A percentile compares a stretch with the other conserved stretches of the same genome.
These are phyloP conservation scores for Carex myosuroides DNA, from an alignment of 176 grass and related monocot genomes.

Conservation along the genomic window DNA sequence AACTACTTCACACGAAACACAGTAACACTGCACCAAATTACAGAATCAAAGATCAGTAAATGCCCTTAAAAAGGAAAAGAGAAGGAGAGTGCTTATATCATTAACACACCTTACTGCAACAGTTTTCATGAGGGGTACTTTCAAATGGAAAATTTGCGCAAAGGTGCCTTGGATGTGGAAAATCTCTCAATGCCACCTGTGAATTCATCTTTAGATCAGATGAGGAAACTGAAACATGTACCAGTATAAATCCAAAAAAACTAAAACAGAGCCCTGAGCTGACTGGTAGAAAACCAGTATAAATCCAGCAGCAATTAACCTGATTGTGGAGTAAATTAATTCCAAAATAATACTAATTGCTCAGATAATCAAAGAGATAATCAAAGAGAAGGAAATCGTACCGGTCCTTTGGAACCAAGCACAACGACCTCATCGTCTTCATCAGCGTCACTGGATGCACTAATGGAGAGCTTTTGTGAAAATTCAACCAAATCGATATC, in stretches of 20 bases:
- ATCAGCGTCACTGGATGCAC: background rate
- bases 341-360: background rate
- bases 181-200: slow-evolving; percentile 63
- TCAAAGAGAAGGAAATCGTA: background rate
- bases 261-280: too few species aligned
- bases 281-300: background rate
- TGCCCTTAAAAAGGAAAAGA: background rate
- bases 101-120: slow-evolving; percentile 34
- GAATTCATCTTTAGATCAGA: background rate
- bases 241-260: background rate
- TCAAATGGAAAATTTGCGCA: slow-evolving; percentile 56
- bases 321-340: background rate
- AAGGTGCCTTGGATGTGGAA: slow-evolving; percentile 51
- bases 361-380: background rate
- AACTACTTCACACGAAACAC: slow-evolving; percentile 17
- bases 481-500: slow-evolving; percentile 13
- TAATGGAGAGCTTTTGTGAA: slow-evolving; percentile 18
- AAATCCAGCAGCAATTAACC: background rate
- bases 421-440: slow-evolving; percentile 13
- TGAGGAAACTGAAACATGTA: background rate
- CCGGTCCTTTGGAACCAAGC: slow-evolving; percentile 9
- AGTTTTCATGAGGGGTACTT: slow-evolving; percentile 26
- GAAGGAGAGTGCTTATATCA: background rate
- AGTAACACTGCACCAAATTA: slow-evolving; percentile 30
- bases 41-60: background rate